phyloP scores from a whole-genome alignment of 208 protist genomes.

The Leptomonas pyrrhocoris region DNA sequence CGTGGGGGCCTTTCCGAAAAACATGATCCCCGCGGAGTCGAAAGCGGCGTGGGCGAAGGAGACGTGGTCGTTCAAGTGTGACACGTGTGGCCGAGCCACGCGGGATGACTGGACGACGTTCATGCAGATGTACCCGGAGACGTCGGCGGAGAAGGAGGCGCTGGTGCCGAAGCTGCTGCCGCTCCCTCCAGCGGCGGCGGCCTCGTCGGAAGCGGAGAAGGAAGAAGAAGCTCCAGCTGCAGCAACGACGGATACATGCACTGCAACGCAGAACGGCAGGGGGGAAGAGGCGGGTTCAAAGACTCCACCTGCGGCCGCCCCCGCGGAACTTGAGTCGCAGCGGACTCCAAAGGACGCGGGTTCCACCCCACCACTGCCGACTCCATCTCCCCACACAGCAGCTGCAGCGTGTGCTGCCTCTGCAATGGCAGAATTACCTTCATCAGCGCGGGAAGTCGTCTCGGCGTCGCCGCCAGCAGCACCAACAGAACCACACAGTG shows the following conservation, averaged over 20 bases:
- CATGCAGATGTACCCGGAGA: slow-evolving; percentile 58
- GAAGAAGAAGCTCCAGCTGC: not conserved
- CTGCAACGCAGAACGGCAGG: not conserved
- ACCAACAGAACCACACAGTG: too few relatives aligned
- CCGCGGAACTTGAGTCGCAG: too few relatives aligned
- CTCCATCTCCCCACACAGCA: too few relatives aligned
- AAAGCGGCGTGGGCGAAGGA: slow-evolving; percentile 51
- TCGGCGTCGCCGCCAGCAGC: too few relatives aligned
- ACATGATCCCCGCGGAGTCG: slow-evolving; percentile 37
- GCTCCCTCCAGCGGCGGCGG: not conserved
- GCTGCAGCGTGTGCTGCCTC: too few relatives aligned
- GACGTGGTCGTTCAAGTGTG: slow-evolving; percentile 58
- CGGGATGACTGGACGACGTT: slow-evolving; percentile 47
- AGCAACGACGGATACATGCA: not conserved
- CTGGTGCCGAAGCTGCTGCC: slow-evolving; percentile 26
- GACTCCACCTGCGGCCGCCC: not conserved
- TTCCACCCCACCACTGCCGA: too few relatives aligned
- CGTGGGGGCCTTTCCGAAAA: slow-evolving; percentile 60
- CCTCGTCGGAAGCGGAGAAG: slow-evolving; percentile 3
- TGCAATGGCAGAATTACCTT: too few relatives aligned
- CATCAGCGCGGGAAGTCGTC: too few relatives aligned
- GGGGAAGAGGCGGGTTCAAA: not conserved
- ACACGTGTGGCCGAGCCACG: slow-evolving; percentile 31
- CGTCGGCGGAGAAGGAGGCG: slow-evolving; percentile 31
- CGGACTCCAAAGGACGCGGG: too few relatives aligned